Conservation (phyloP, 805 yeast genomes). For the Lachancea quebecensis region DNA sequence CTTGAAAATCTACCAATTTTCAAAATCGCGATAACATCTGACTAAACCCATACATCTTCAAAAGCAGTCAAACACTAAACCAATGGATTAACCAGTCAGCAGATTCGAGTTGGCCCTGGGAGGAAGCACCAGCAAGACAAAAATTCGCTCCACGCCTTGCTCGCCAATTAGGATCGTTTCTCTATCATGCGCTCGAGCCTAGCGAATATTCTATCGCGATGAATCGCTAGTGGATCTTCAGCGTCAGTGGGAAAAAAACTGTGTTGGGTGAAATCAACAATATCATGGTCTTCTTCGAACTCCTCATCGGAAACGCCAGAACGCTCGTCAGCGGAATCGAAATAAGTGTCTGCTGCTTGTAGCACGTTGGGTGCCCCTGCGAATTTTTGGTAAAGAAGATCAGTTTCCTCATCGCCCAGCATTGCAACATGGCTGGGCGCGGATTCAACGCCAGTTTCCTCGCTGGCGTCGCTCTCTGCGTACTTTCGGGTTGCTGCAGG, state of each 20-base stretch:
- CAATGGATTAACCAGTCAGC: too few relatives aligned
- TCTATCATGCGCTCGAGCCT: constrained; percentile 49
- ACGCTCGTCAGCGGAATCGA: constrained; percentile 4
- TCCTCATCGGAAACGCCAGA: constrained; percentile 9
- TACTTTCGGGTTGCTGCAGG: constrained; percentile 12
- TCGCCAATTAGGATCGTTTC: constrained; percentile 9
- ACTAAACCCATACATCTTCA: background rate
- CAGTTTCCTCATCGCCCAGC: constrained; percentile 5
- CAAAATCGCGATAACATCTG: too few relatives aligned
- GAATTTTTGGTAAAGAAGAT: constrained; percentile 18
- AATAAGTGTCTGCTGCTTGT: constrained; percentile 19
- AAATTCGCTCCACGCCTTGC: too few relatives aligned
- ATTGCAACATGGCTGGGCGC: constrained; percentile 2
- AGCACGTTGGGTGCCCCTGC: constrained; percentile 20
- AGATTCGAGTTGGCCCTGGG: background rate
- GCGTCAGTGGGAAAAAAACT: constrained; percentile 50
- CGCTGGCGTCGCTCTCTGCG: background rate
- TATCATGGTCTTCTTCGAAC: constrained; percentile 12
- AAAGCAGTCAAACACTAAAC: too few relatives aligned
- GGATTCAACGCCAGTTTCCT: constrained; percentile 5
- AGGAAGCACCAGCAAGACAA: background rate
- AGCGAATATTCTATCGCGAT: constrained; percentile 57
- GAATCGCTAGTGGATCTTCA: constrained; percentile 55
- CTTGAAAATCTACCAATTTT: background rate
- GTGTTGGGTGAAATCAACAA: constrained; percentile 33